Percentiles rank a stretch among this genome's conserved stretches.
These are phyloP conservation scores for Mediolabrus comicus DNA, from an alignment of 108 stramenopile species.

Conservation along the genomic window DNA sequence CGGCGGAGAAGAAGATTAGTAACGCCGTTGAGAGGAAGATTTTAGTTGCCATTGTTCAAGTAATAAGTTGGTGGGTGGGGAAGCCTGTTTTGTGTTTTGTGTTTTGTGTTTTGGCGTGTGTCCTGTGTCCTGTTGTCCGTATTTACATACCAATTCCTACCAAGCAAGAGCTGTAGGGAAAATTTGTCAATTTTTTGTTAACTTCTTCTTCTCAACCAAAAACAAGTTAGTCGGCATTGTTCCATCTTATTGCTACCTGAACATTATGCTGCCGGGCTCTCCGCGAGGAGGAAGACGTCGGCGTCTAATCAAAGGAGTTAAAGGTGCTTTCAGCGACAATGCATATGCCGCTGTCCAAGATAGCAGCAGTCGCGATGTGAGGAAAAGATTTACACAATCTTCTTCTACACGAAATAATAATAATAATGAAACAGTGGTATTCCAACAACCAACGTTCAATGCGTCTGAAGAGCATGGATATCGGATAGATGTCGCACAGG, in stretches of 20 bases:
- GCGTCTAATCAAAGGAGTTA: conserved; percentile 25
- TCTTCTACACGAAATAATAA: background rate
- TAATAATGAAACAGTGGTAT: background rate
- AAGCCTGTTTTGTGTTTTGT: too few relatives aligned
- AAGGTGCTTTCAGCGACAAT: background rate
- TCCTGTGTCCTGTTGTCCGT: too few relatives aligned
- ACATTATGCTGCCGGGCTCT: conserved; percentile 7
- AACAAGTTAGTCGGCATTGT: background rate
- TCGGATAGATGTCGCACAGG: conserved; percentile 24
- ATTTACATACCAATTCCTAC: too few relatives aligned
- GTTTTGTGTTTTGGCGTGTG: too few relatives aligned
- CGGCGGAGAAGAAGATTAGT: background rate
- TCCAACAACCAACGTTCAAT: conserved; percentile 7
- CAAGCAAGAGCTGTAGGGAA: too few relatives aligned
- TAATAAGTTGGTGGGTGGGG: too few relatives aligned
- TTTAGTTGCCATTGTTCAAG: background rate
- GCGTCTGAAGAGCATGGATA: conserved; percentile 7
- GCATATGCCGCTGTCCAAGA: background rate
- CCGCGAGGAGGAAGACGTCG: conserved; percentile 22
- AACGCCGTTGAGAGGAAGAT: background rate
- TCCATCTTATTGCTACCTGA: background rate
- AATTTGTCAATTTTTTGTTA: too few relatives aligned
- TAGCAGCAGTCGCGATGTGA: conserved; percentile 1
- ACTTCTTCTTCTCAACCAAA: too few relatives aligned
- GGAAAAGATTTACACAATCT: background rate